Conservation (phyloP, 768 basidiomycete genomes). For the Agaricus bisporus region DNA sequence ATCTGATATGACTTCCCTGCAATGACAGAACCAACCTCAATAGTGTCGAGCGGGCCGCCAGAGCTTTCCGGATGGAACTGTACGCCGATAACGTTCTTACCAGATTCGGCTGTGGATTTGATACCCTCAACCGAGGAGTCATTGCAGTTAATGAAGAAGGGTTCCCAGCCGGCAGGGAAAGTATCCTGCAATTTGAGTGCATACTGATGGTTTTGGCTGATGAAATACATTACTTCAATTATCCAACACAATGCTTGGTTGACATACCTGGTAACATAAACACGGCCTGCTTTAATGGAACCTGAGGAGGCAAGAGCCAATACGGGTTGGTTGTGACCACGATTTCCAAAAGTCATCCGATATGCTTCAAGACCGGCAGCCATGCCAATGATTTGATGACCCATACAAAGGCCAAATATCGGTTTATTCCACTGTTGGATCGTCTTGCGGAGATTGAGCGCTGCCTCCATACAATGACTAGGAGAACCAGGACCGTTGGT, state of each 20-base stretch:
- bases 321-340: slow-evolving; percentile 98
- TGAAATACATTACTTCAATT: slow-evolving; percentile 5
- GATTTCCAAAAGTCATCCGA: slow-evolving; percentile 99
- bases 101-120: slow-evolving; percentile 86
- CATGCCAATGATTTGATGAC: slow-evolving; percentile 96
- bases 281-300: slow-evolving; percentile 90
- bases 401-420: slow-evolving; percentile 99
- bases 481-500: slow-evolving; percentile 98
- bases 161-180: slow-evolving; percentile 96
- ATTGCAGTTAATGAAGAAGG: slow-evolving; percentile 99
- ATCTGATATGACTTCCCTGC: slow-evolving; percentile 1
- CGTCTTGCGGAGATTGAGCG: slow-evolving; percentile 72
- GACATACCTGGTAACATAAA: slow-evolving; percentile 87
- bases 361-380: slow-evolving; percentile 96
- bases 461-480: slow-evolving; percentile 80
- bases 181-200: slow-evolving; percentile 91
- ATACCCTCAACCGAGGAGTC: slow-evolving; percentile 99
- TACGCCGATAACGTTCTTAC: slow-evolving; percentile 93
- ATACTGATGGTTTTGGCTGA: slow-evolving; percentile 95
- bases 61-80: slow-evolving; percentile 99
- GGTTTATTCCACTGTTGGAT: slow-evolving; percentile 88
- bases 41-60: slow-evolving; percentile 97
- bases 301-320: slow-evolving; percentile 91
- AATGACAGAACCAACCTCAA: slow-evolving; percentile 57
- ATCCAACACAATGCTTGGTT: not conserved